Conservation (phyloP, 192 early-diverging fungal genomes). For the Lobosporangium transversale region DNA sequence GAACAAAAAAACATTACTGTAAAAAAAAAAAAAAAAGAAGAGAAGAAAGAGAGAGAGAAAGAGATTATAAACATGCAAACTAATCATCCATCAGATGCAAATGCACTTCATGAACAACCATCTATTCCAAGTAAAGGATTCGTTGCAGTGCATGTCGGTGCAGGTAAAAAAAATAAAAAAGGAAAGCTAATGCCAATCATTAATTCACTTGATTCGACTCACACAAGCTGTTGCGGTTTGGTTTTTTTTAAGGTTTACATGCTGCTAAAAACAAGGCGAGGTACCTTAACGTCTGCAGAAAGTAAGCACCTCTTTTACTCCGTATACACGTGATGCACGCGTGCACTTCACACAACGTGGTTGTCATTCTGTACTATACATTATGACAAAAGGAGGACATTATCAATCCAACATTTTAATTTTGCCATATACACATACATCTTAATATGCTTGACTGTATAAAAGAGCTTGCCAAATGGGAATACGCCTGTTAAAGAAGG, state of each 20-base stretch:
- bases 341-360: no score
- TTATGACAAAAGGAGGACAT: no score
- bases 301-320: conserved; percentile 8
- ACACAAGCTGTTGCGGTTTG: not conserved
- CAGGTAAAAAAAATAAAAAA: conserved; percentile 39
- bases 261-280: conserved; percentile 38
- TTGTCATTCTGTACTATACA: no score
- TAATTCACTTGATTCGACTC: no score
- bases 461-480: conserved; percentile 53
- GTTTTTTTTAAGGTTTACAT: conserved; percentile 30
- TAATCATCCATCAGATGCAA: no score
- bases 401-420: not conserved
- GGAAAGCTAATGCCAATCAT: not conserved
- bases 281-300: conserved; percentile 45
- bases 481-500: conserved; percentile 25
- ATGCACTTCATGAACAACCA: no score
- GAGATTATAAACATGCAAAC: no score
- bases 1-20: not conserved
- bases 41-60: no score
- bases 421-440: not conserved
- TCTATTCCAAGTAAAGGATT: conserved; percentile 36
- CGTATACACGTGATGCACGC: no score
- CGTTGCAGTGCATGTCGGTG: conserved; percentile 64
- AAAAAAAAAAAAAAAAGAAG: no score
- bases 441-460: not conserved